Base-by-base conservation (phyloP, 1,284 basidiomycete genomes). In the Malassezia restricta region DNA sequence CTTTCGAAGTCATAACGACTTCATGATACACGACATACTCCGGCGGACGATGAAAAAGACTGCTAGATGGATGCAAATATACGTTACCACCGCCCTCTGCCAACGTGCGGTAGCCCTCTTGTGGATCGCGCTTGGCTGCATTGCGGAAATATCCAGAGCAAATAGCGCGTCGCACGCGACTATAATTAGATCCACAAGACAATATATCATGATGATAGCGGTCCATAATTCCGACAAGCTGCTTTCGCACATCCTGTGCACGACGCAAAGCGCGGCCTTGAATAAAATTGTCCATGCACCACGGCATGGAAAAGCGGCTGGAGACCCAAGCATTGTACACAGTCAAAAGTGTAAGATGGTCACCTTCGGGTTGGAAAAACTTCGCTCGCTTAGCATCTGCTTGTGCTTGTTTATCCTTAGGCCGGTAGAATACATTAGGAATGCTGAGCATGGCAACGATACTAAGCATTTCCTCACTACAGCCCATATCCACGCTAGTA, bases 341-440 rank as follows among this genome's bases (percentile, higher is more conserved):
- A 4, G 90, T 87, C 56, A 98, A 76, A 29, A 99, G 76, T 6
- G 92, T 99, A 42, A 99, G 77, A 70, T 98, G 86, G 68, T 99
- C 92, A 7, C 92, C 94, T 76, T 98, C 94, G 0, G 92, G 88
- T 73, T 96, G 72, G 62, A 70, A 72, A 58, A 72, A 71, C 74
- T 96, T 95, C 30, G 92, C 92, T 75, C 96, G 96, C 78, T 96
- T 96, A 24, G 90, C 89, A 74, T 98, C 92, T 0, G 94, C 94
- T 76, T 96, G 92, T 9, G 87, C 87, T 74, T 98, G 92, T 76
- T 96, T 96, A 76, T 98, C 92, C 76, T 98, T 98, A 0, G 94
- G 92, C 35, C 92, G 82, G 75, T 96, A 96, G 74, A 96, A 98
- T 30, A 98, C 87, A 58, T 84, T 89, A 64, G 92, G 90, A 20